phyloP scores from a whole-genome alignment of 768 basidiomycete species.

The Suillus fuscotomentosus region DNA sequence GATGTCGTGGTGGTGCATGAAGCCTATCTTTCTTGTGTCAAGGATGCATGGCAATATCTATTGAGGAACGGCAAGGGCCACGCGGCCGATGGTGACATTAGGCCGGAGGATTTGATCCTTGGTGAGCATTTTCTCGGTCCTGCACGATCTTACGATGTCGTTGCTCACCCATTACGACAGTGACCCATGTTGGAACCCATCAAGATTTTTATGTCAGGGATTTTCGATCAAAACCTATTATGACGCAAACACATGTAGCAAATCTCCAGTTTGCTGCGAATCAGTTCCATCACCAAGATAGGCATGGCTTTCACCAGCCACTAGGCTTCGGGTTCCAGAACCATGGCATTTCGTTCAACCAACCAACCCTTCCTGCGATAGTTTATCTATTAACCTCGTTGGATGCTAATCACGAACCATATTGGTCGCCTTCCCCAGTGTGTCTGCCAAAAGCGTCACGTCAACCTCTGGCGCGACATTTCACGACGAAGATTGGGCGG shows the following conservation, averaged over 20 bases:
- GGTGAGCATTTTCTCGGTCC: constrained; percentile 25
- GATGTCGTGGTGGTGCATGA: constrained; percentile 40
- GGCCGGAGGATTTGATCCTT: constrained; percentile 42
- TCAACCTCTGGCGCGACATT: constrained; percentile 23
- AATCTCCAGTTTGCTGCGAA: constrained; percentile 9
- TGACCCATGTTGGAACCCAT: constrained; percentile 40
- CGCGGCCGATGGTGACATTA: constrained; percentile 30
- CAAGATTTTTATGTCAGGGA: constrained; percentile 41
- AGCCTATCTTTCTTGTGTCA: constrained; percentile 21
- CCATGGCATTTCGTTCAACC: constrained; percentile 15
- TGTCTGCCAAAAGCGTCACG: constrained; percentile 16
- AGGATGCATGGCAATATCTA: constrained; percentile 40
- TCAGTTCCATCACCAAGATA: constrained; percentile 13
- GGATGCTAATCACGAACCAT: constrained; percentile 30
- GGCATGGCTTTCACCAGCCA: constrained; percentile 16
- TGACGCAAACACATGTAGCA: constrained; percentile 4
- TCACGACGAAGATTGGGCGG: constrained; percentile 29
- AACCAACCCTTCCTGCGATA: constrained; percentile 34
- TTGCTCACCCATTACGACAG: constrained; percentile 19
- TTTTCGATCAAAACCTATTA: constrained; percentile 23
- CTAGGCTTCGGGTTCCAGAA: constrained; percentile 12
- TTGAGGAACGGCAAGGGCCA: constrained; percentile 32
- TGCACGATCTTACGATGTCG: background rate
- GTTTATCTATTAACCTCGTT: constrained; percentile 43
- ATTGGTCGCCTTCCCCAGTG: constrained; percentile 39